These are phyloP conservation scores for Thelephora terrestris DNA, from an alignment of 1,284 basidiomycete species.

Conservation along the genomic window DNA sequence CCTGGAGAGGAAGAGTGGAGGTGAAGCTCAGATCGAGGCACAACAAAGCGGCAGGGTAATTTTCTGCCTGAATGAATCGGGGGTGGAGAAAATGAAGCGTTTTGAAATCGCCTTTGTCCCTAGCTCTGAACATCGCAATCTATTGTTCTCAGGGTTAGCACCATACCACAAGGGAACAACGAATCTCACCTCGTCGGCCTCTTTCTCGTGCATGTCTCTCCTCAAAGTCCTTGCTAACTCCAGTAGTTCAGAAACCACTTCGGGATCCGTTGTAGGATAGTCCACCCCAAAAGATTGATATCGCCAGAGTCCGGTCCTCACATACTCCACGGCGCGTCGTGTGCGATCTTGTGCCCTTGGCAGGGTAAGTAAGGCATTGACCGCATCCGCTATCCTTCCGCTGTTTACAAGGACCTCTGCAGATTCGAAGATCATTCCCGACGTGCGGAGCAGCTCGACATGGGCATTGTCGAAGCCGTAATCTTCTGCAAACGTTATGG, in stretches of 20 bases:
- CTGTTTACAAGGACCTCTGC: conserved; percentile 44
- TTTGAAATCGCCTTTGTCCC: conserved; percentile 16
- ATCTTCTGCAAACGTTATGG: conserved; percentile 47
- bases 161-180: too few relatives aligned
- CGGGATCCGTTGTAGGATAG: too few relatives aligned
- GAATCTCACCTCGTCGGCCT: conserved; percentile 13
- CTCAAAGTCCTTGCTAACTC: too few relatives aligned
- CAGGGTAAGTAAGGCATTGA: conserved; percentile 32
- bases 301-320: conserved; percentile 21
- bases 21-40: conserved; percentile 34
- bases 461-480: conserved; percentile 42
- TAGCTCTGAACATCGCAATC: too few relatives aligned
- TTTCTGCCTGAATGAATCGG: conserved; percentile 16
- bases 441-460: conserved; percentile 37
- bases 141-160: background rate
- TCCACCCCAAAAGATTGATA: conserved; percentile 17
- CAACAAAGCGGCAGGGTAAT: conserved; percentile 27
- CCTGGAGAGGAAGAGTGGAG: conserved; percentile 12
- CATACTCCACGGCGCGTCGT: conserved; percentile 12
- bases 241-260: too few relatives aligned
- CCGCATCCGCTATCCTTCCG: conserved; percentile 39
- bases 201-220: conserved; percentile 2
- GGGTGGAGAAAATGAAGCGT: conserved; percentile 21
- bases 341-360: conserved; percentile 8
- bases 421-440: conserved; percentile 38